These are phyloP conservation scores for Mucor racemosus DNA, from an alignment of 371 early-diverging fungal species.

Conservation along the genomic window DNA sequence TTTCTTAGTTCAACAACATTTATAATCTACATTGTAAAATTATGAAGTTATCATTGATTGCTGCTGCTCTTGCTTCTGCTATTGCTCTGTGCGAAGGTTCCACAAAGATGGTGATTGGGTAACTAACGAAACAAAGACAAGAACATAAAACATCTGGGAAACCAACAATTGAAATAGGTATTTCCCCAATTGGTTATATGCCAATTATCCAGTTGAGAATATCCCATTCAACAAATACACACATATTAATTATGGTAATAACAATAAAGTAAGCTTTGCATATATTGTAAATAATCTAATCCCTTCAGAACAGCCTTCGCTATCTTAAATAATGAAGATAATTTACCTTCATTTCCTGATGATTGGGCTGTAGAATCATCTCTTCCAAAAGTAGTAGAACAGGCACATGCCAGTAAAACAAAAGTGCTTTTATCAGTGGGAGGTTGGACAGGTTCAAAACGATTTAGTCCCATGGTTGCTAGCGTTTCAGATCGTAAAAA, in stretches of 20 bases:
- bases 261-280: background rate
- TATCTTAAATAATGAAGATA: slow-evolving; percentile 34
- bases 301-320: slow-evolving; percentile 40
- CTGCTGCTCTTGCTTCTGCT: slow-evolving; percentile 25
- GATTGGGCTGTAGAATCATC: slow-evolving; percentile 45
- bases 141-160: background rate
- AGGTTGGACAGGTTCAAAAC: slow-evolving; percentile 79
- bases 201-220: slow-evolving; percentile 51
- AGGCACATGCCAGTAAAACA: slow-evolving; percentile 62
- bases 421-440: slow-evolving; percentile 76
- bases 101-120: slow-evolving; percentile 44
- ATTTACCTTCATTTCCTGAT: slow-evolving; percentile 54
- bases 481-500: slow-evolving; percentile 39
- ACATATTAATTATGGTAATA: slow-evolving; percentile 67
- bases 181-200: slow-evolving; percentile 65
- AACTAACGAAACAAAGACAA: background rate
- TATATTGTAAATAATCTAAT: background rate
- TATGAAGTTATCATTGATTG: slow-evolving; percentile 29
- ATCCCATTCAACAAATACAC: slow-evolving; percentile 59
- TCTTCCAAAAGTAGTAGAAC: slow-evolving; percentile 48
- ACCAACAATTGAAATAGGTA: slow-evolving; percentile 42
- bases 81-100: slow-evolving; percentile 32
- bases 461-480: slow-evolving; percentile 65
- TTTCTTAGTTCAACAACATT: background rate
- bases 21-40: background rate